phyloP scores from a whole-genome alignment of 1,139 yeast genomes.

The Kodamaea sp. region DNA sequence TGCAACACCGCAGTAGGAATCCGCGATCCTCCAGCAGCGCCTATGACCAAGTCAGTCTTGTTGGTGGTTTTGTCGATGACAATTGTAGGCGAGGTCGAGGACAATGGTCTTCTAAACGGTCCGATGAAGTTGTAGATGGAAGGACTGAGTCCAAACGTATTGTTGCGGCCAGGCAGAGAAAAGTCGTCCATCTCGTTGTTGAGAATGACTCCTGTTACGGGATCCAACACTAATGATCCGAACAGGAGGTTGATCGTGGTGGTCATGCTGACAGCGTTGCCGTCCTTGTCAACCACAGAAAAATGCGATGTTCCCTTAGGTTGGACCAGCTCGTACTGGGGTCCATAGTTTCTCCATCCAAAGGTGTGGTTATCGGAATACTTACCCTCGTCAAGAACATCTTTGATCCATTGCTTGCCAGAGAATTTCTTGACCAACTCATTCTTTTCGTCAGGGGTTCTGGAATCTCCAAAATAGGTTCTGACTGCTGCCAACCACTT shows the following conservation, averaged over 20 bases:
- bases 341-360: constrained; percentile 73
- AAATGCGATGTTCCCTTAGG: constrained; percentile 91
- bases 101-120: constrained; percentile 80
- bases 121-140: constrained; percentile 74
- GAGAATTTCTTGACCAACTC: constrained; percentile 33
- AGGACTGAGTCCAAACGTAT: constrained; percentile 80
- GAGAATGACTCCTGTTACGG: constrained; percentile 75
- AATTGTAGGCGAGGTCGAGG: constrained; percentile 80
- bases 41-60: constrained; percentile 66
- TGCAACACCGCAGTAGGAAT: constrained; percentile 85
- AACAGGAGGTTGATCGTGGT: constrained; percentile 86
- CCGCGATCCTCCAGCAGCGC: constrained; percentile 94
- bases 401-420: constrained; percentile 54
- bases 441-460: constrained; percentile 14
- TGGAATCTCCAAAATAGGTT: constrained; percentile 73
- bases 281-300: constrained; percentile 67
- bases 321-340: constrained; percentile 70
- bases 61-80: constrained; percentile 50
- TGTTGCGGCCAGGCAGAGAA: constrained; percentile 66
- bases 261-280: constrained; percentile 81
- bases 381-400: constrained; percentile 45
- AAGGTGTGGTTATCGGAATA: constrained; percentile 57
- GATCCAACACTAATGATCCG: constrained; percentile 83
- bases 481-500: constrained; percentile 91
- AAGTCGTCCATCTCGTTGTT: constrained; percentile 97